These are phyloP conservation scores for Fragaria ananassa DNA, from an alignment of 306 rosid genomes.

Conservation along the genomic window DNA sequence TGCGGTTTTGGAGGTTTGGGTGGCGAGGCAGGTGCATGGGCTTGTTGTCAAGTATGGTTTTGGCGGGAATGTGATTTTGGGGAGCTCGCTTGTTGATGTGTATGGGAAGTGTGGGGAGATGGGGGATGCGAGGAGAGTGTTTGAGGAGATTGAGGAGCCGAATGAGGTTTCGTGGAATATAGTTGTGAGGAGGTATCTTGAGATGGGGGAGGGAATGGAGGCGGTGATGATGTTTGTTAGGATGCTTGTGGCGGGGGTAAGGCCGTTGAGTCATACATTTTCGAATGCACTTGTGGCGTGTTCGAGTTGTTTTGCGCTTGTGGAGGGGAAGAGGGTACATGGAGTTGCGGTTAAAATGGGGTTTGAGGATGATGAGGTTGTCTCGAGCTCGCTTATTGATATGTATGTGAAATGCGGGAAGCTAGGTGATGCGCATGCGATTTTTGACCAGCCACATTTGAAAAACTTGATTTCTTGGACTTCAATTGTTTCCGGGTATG, in stretches of 20 bases:
- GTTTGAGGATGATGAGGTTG: slow-evolving; percentile 44
- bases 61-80: slow-evolving; percentile 46
- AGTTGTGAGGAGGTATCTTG: slow-evolving; percentile 66
- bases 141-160: slow-evolving; percentile 51
- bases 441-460: slow-evolving; percentile 49
- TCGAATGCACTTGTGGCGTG: slow-evolving; percentile 67
- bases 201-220: slow-evolving; percentile 46
- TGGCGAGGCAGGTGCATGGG: slow-evolving; percentile 55
- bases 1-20: slow-evolving; percentile 28
- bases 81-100: slow-evolving; percentile 68
- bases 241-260: slow-evolving; percentile 37
- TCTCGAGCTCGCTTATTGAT: slow-evolving; percentile 53
- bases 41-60: slow-evolving; percentile 47
- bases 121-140: slow-evolving; percentile 49
- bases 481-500: slow-evolving; percentile 63
- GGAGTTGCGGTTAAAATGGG: slow-evolving; percentile 52
- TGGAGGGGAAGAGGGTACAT: slow-evolving; percentile 65
- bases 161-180: slow-evolving; percentile 79
- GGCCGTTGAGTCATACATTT: slow-evolving; percentile 56
- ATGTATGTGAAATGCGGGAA: slow-evolving; percentile 64
- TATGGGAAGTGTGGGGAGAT: slow-evolving; percentile 59
- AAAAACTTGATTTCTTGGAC: slow-evolving; percentile 66
- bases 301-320: slow-evolving; percentile 38
- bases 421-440: slow-evolving; percentile 40
- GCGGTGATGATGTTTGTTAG: slow-evolving; percentile 48